These are phyloP conservation scores for Fusarium hainanense DNA, from an alignment of 2,329 filamentous ascomycete species.

Conservation along the genomic window DNA sequence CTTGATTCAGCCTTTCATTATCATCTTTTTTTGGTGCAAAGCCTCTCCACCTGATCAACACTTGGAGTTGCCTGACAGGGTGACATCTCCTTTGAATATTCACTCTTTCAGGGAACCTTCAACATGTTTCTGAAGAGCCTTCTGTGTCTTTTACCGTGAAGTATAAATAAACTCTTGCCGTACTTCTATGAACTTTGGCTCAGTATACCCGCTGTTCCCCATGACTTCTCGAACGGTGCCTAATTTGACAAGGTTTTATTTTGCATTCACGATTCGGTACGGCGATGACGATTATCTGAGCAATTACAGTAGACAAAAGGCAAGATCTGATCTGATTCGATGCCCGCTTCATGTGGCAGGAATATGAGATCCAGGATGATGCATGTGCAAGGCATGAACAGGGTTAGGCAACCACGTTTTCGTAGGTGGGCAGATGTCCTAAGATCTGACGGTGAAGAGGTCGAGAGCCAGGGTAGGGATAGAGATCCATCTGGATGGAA, in stretches of 20 bases:
- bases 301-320: neutral
- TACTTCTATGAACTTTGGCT: neutral
- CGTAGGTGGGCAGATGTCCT: neutral
- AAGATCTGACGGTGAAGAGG: slow-evolving; percentile 25
- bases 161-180: neutral
- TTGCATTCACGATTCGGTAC: slow-evolving; percentile 6
- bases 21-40: neutral
- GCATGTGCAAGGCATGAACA: slow-evolving; percentile 4
- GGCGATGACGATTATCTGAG: slow-evolving; percentile 7
- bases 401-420: slow-evolving; percentile 36
- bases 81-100: neutral
- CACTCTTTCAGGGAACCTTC: neutral
- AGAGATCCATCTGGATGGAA: slow-evolving; percentile 4
- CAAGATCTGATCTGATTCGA: slow-evolving; percentile 1
- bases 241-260: slow-evolving; percentile 8
- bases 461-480: slow-evolving; percentile 5
- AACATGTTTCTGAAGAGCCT: neutral
- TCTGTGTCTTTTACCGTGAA: neutral
- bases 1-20: neutral
- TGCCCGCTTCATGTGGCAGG: slow-evolving; percentile 4
- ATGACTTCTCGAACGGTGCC: slow-evolving; percentile 31
- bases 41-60: slow-evolving; percentile 3
- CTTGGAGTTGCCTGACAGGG: slow-evolving; percentile 2
- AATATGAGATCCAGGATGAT: slow-evolving; percentile 6
- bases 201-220: neutral